Evolutionary conservation across 495 filamentous ascomycete genomes (phyloP).

Genomic region (Cercophora samala): DNA sequence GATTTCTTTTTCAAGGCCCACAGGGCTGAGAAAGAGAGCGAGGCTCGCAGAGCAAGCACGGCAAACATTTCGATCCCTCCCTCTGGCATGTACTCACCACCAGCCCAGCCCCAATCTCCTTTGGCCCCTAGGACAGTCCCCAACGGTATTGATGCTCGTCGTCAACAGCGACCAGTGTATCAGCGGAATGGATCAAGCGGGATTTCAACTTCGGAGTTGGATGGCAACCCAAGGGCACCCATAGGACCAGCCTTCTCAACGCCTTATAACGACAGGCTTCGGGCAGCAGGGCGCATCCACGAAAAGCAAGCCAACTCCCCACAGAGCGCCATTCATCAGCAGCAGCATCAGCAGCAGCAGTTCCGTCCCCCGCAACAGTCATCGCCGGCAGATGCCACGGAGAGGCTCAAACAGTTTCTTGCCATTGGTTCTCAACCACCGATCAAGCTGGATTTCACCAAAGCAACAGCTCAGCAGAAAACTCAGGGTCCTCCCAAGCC

Average conservation of each 20-base stretch:
- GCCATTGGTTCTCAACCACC: conserved; percentile 21
- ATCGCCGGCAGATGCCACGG: conserved; percentile 25
- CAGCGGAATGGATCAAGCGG: conserved; percentile 45
- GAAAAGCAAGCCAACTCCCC: conserved; percentile 24
- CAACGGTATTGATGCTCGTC: conserved; percentile 22
- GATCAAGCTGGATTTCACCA: conserved; percentile 5
- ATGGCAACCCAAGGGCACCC: conserved; percentile 48
- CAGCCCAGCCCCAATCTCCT: conserved; percentile 32
- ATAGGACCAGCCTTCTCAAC: conserved; percentile 65
- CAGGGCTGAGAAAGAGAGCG: conserved; percentile 66
- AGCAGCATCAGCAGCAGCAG: not conserved
- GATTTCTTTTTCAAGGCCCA: conserved; percentile 88
- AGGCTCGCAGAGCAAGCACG: conserved; percentile 45
- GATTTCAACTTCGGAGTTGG: conserved; percentile 66
- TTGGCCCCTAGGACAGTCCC: conserved; percentile 38
- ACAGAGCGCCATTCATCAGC: not conserved
- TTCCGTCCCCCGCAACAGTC: conserved; percentile 17
- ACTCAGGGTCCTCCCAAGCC: not conserved
- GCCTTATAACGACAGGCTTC: conserved; percentile 63
- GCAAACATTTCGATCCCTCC: conserved; percentile 29
- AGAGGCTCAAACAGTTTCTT: conserved; percentile 35
- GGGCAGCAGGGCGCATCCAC: conserved; percentile 43
- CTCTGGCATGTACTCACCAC: conserved; percentile 38
- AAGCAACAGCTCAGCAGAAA: not conserved
- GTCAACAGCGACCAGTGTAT: conserved; percentile 29